Conservation (phyloP, 2,329 filamentous ascomycete genomes). For the Arthrobotrys iridis region DNA sequence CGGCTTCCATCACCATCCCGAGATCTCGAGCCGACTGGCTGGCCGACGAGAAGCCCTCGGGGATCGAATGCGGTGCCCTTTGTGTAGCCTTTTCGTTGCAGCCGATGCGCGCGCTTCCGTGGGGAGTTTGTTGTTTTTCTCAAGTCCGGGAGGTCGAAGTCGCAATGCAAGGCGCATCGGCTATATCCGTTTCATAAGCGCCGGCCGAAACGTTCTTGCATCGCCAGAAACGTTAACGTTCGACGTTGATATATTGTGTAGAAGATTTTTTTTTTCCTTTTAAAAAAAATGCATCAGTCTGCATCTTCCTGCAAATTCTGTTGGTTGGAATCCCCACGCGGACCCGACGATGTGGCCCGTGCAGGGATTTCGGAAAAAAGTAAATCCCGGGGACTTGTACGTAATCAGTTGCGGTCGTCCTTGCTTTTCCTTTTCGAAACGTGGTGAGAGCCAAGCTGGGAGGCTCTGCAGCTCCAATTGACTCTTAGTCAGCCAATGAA, state of each 20-base stretch:
- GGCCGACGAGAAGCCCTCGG: no score
- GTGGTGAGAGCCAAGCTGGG: conserved; percentile 45
- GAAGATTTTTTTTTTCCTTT: no score
- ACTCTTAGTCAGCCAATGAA: conserved; percentile 2
- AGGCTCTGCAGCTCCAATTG: conserved; percentile 18
- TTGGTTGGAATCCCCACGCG: conserved; percentile 11
- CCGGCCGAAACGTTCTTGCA: no score
- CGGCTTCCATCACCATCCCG: conserved; percentile 29
- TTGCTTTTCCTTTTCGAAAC: conserved; percentile 16
- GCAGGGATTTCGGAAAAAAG: conserved; percentile 49
- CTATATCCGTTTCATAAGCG: neutral
- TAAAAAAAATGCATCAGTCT: neutral
- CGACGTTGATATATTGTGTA: no score
- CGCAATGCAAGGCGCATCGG: conserved; percentile 1
- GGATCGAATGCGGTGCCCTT: neutral
- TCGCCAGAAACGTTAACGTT: no score
- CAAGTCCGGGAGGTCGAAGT: neutral
- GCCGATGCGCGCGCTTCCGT: neutral
- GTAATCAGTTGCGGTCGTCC: no score
- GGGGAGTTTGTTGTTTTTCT: conserved; percentile 10
- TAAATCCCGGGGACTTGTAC: no score
- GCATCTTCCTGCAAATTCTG: conserved; percentile 14
- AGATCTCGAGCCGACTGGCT: neutral
- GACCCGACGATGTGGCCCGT: conserved; percentile 21
- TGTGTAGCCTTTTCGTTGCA: neutral